Conservation (phyloP, 257 asterid species). For the Solanum rostratum region DNA sequence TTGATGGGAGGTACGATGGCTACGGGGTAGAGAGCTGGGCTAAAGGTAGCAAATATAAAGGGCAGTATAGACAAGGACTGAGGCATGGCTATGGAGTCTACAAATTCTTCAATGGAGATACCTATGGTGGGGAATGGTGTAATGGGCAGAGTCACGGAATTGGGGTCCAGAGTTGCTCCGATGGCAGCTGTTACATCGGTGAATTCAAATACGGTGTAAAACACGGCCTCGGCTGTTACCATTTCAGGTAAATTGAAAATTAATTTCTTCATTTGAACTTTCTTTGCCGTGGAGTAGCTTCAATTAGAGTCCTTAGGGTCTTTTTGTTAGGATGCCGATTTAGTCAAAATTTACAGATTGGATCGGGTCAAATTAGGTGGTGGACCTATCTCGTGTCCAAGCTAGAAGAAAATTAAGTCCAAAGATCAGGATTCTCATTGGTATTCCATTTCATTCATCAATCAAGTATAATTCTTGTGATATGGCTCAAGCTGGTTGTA, state of each 20-base stretch:
- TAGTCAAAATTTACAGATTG: neutral
- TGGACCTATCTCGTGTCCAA: neutral
- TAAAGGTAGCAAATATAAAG: conserved; percentile 70
- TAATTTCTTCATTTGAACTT: neutral
- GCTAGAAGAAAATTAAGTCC: no score
- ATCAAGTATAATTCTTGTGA: neutral
- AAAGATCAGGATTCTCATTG: neutral
- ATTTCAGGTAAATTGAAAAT: conserved; percentile 49
- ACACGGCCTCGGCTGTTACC: conserved; percentile 85
- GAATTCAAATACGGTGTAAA: conserved; percentile 70
- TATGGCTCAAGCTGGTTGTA: neutral
- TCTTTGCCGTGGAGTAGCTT: neutral
- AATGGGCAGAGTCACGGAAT: conserved; percentile 84
- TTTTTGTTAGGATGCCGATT: neutral
- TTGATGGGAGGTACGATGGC: conserved; percentile 83
- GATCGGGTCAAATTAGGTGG: neutral
- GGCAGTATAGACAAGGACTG: conserved; percentile 74
- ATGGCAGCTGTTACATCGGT: conserved; percentile 77
- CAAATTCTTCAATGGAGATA: conserved; percentile 72
- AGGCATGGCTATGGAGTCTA: conserved; percentile 82
- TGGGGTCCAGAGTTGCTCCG: conserved; percentile 80
- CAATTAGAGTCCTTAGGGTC: neutral
- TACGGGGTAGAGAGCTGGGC: conserved; percentile 90
- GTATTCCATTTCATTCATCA: neutral
- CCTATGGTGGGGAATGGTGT: conserved; percentile 77